Base-by-base conservation (phyloP, 768 basidiomycete species). In the Floccularia luteovirens region DNA sequence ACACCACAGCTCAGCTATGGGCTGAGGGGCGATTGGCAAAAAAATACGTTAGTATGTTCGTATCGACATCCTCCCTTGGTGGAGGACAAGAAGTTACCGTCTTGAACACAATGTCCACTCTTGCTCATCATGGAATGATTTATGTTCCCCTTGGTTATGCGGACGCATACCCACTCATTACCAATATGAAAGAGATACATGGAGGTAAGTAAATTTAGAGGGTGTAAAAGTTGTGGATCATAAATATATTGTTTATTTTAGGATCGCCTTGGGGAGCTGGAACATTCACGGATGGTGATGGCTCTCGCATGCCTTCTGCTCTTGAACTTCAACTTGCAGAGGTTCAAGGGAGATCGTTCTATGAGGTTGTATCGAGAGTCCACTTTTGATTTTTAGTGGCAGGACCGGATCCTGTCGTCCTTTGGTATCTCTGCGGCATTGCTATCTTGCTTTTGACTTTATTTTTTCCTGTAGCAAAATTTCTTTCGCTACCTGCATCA, bases 231-330 rank as follows among this genome's bases (percentile, higher is more conserved):
- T 30, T 14, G 3, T 17, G 12, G 21, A 36, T n/a, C n/a, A 32
- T 19, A 4, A 4, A 36, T 7, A 35, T 14, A 30, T 24, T n/a
- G 21, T 25, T 48, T 2, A 21, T 28, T 37, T 23, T 41, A 81
- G 84, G 85, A 32, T 81, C 82, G 14, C 74, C 89, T 1, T 92
- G 80, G 76, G 89, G 89, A 47, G 79, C 84, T n/a, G 86, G 82
- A 33, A 82, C 82, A 22, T 65, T 75, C 48, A 67, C 81, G 8
- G 68, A 64, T 33, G 53, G 59, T 6, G 69, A 72, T 44, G 80
- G 79, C 20, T 63, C 73, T 13, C 79, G 83, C 48, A 71, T 76
- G 50, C 82, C 83, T 16, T 66, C 66, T 5, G 49, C 60, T 5
- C 64, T 81, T 27, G 81, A 84, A 56, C 48, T 74, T 33, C 69